Conservation (phyloP, 2,329 filamentous ascomycete species). For the Elsinoe australis region DNA sequence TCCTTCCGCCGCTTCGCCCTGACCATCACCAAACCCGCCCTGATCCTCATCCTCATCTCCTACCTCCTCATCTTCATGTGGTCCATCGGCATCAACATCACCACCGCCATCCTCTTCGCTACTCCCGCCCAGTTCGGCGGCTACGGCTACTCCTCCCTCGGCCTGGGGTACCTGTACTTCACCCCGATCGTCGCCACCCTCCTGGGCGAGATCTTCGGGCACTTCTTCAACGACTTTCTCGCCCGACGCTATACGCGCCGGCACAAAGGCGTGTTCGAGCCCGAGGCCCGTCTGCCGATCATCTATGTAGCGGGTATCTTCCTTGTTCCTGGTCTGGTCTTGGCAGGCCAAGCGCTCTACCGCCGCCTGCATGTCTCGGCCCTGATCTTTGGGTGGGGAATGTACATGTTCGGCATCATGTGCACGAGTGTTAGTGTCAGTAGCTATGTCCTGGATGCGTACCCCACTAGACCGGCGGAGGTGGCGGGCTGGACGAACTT, state of each 20-base stretch:
- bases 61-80: conserved; percentile 29
- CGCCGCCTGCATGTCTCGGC: conserved; percentile 47
- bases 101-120: conserved; percentile 23
- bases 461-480: conserved; percentile 48
- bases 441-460: conserved; percentile 48
- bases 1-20: conserved; percentile 33
- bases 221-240: conserved; percentile 48
- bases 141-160: too few species aligned
- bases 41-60: conserved; percentile 32
- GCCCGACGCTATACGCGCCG: conserved; percentile 15
- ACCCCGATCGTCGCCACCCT: conserved; percentile 49
- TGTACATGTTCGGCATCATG: too few species aligned
- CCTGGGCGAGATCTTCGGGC: conserved; percentile 48
- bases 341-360: conserved; percentile 47
- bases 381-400: too few species aligned
- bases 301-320: conserved; percentile 43
- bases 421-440: conserved; percentile 46
- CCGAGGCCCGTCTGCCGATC: conserved; percentile 47
- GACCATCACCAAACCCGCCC: conserved; percentile 34
- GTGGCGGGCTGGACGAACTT: conserved; percentile 48
- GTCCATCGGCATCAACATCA: conserved; percentile 26
- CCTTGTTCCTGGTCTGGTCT: conserved; percentile 44
- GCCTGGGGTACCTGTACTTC: conserved; percentile 53
- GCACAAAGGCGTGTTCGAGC: conserved; percentile 49
- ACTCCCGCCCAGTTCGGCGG: conserved; percentile 36